phyloP scores from a whole-genome alignment of 345 rosid genomes.

The Microcos paniculata region DNA sequence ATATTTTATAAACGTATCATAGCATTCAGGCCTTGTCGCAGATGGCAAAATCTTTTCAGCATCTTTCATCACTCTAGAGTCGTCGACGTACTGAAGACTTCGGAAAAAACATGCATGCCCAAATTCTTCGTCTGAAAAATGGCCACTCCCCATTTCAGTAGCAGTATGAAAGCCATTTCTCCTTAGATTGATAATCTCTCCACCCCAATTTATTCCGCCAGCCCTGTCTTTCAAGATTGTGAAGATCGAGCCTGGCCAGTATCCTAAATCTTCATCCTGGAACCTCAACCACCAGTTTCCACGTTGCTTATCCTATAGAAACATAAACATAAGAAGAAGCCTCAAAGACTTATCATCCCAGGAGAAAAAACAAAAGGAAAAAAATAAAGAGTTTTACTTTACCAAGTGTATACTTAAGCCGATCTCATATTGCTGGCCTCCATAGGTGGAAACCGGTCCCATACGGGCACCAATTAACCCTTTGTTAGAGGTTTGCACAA shows the following conservation, averaged over 20 bases:
- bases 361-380: too few species aligned
- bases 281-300: conserved; percentile 50
- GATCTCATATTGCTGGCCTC: conserved; percentile 12
- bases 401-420: conserved; percentile 17
- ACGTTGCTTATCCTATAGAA: conserved; percentile 33
- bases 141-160: conserved; percentile 61
- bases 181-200: conserved; percentile 33
- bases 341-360: background rate
- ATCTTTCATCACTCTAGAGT: background rate
- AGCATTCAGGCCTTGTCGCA: conserved; percentile 2
- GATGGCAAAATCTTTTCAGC: background rate
- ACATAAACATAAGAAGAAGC: background rate
- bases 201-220: conserved; percentile 39
- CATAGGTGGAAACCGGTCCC: conserved; percentile 27
- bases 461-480: background rate
- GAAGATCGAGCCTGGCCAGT: conserved; percentile 47
- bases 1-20: background rate
- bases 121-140: conserved; percentile 42
- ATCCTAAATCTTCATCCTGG: conserved; percentile 28
- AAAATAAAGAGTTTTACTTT: background rate
- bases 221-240: conserved; percentile 30
- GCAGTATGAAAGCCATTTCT: conserved; percentile 23
- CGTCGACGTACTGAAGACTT: conserved; percentile 8
- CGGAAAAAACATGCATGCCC: conserved; percentile 35
- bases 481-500: conserved; percentile 20